Percentiles rank a stretch among this genome's conserved stretches.
These are phyloP conservation scores for Tolypocladium pustulatum DNA, from an alignment of 2,329 filamentous ascomycete species.

Conservation along the genomic window DNA sequence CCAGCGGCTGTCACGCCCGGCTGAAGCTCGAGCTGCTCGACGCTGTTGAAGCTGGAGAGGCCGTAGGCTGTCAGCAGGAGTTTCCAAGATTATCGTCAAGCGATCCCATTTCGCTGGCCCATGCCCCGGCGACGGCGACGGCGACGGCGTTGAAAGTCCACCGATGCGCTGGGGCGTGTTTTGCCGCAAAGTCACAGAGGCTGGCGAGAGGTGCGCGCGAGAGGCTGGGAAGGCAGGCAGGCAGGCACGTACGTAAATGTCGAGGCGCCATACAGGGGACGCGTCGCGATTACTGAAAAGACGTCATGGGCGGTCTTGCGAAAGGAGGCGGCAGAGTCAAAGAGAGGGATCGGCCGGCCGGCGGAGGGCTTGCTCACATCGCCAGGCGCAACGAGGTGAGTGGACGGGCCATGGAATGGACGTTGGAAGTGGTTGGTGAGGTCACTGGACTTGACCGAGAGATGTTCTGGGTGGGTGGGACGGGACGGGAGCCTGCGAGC, in stretches of 20 bases:
- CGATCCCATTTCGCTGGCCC: neutral
- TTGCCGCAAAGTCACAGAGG: neutral
- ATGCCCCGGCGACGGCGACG: neutral
- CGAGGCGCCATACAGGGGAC: neutral
- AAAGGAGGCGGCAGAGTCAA: neutral
- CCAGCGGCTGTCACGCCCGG: slow-evolving; percentile 4
- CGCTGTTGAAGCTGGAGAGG: slow-evolving; percentile 1
- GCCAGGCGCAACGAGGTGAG: neutral
- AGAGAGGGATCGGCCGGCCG: neutral
- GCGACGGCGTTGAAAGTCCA: neutral
- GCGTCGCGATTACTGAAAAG: neutral
- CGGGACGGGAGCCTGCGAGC: neutral
- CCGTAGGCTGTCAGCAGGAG: neutral
- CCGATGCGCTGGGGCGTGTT: neutral
- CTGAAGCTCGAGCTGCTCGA: slow-evolving; percentile 7
- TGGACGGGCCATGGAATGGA: neutral
- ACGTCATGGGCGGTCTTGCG: neutral
- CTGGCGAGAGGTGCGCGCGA: neutral
- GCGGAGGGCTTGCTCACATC: neutral
- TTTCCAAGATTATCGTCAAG: neutral
- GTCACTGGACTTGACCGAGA: neutral
- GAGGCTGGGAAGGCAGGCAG: neutral
- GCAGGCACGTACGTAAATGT: neutral
- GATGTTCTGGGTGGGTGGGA: neutral
- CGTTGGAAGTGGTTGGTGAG: neutral